Conservation (phyloP, 164 flowering plant genomes). For the grape (Vitis vinifera) region ASM3070453v1 NC_081822.1:7818001-7818500, state of each 20-base stretch:
- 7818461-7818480: background rate
- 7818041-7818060: constrained; percentile 5
- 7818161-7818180: constrained; percentile 12
- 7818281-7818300: background rate
- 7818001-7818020: constrained; percentile 10
- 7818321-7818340: too few relatives aligned
- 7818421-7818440: too few relatives aligned
- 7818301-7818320: background rate
- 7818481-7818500: background rate
- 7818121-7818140: constrained; percentile 3
- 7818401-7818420: background rate
- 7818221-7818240: constrained; percentile 1
- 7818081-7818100: background rate
- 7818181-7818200: constrained; percentile 13
- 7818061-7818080: background rate
- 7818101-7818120: background rate
- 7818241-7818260: background rate
- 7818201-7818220: constrained; percentile 14
- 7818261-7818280: background rate
- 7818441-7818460: background rate
- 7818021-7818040: constrained; percentile 9
- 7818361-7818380: background rate
- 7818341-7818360: background rate
- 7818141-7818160: constrained; percentile 8
- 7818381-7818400: background rate